A percentile compares a stretch with the other conserved stretches of the same genome.
Evolutionary conservation across 148 eudicot genomes (phyloP).

Genomic region (Rhododendron williamsianum): DNA sequence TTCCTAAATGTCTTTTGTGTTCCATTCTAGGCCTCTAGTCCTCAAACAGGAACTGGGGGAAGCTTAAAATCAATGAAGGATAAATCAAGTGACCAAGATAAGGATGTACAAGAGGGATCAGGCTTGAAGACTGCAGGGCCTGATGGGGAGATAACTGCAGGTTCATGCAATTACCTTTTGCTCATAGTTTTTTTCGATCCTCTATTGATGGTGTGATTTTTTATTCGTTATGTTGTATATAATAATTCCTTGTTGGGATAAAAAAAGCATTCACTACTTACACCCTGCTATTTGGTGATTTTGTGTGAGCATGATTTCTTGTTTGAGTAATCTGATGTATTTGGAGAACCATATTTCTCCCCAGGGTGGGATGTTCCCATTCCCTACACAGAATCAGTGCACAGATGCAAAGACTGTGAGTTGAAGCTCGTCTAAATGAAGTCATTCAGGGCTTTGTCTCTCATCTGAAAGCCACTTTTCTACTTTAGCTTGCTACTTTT

Average conservation of each 20-base stretch:
- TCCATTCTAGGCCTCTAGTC: constrained; percentile 71
- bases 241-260: neutral
- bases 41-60: constrained; percentile 83
- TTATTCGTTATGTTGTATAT: too few species aligned
- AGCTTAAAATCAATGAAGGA: constrained; percentile 88
- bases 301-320: neutral
- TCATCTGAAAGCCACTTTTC: neutral
- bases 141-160: constrained; percentile 96
- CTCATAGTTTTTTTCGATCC: neutral
- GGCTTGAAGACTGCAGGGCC: constrained; percentile 82
- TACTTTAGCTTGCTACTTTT: neutral
- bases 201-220: neutral
- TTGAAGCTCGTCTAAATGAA: neutral
- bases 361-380: neutral
- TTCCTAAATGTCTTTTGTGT: constrained; percentile 7
- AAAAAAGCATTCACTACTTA: neutral
- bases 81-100: constrained; percentile 62
- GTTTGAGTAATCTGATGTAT: neutral
- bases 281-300: neutral
- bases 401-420: neutral
- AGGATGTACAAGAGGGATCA: constrained; percentile 77
- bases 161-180: constrained; percentile 26
- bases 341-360: neutral
- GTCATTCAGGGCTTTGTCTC: neutral
- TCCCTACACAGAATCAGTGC: neutral